phyloP scores from a whole-genome alignment of 768 basidiomycete genomes.

The Daedaleopsis sinensis region DNA sequence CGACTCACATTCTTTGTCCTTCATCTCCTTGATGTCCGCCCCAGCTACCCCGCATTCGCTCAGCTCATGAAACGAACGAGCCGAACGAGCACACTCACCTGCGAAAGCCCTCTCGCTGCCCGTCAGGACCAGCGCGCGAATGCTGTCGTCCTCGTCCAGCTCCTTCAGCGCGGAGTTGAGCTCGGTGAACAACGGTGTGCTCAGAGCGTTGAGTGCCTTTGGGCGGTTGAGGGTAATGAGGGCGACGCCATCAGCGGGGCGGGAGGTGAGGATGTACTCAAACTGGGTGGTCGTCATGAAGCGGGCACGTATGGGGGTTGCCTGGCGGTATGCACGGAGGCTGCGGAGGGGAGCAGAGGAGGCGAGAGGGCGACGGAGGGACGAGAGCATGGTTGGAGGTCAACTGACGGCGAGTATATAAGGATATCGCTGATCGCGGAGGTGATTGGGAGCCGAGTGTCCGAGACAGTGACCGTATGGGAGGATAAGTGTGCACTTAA shows the following conservation, averaged over 20 bases:
- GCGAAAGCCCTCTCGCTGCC: constrained; percentile 94
- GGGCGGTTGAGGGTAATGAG: constrained; percentile 90
- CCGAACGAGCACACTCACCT: constrained; percentile 49
- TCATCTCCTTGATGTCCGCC: constrained; percentile 99
- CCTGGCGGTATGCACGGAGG: constrained; percentile 9
- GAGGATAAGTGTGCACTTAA: no score
- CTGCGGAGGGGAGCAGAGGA: constrained; percentile 12
- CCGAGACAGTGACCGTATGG: no score
- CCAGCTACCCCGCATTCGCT: constrained; percentile 59
- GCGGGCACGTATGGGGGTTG: constrained; percentile 18
- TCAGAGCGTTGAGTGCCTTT: constrained; percentile 88
- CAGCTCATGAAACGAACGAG: not conserved
- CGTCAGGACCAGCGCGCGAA: constrained; percentile 90
- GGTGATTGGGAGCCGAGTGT: not conserved
- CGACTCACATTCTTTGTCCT: constrained; percentile 83
- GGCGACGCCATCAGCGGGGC: constrained; percentile 68
- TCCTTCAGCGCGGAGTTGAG: constrained; percentile 76
- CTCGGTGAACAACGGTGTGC: constrained; percentile 76
- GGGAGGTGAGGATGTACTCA: constrained; percentile 68
- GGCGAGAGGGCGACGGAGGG: constrained; percentile 12
- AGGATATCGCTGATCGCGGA: not conserved
- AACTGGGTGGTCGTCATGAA: constrained; percentile 58
- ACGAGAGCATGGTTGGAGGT: not conserved
- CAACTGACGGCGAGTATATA: not conserved
- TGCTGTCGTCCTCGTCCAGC: constrained; percentile 67